Evolutionary conservation across 2,329 filamentous ascomycete species (phyloP).

Genomic region (Pestalotiopsis sp.): DNA sequence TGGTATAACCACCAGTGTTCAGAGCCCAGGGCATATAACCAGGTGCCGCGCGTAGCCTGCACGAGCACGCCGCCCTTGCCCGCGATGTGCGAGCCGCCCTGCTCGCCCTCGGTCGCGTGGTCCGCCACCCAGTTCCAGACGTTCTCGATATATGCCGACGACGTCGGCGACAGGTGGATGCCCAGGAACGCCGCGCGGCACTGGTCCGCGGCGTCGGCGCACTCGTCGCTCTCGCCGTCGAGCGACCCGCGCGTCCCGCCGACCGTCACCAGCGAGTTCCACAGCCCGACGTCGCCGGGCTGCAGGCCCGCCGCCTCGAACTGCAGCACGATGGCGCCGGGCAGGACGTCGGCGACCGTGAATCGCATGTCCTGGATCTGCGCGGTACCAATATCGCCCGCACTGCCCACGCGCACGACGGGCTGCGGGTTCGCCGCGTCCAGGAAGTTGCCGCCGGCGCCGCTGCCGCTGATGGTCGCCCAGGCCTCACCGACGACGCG

Average conservation of each 20-base stretch:
- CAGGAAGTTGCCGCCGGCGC: slow-evolving; percentile 51
- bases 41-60: slow-evolving; percentile 48
- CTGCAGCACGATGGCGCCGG: slow-evolving; percentile 63
- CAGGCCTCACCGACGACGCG: slow-evolving; percentile 57
- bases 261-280: slow-evolving; percentile 41
- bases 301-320: slow-evolving; percentile 37
- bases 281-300: slow-evolving; percentile 34
- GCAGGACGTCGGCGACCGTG: slow-evolving; percentile 60
- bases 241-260: slow-evolving; percentile 38
- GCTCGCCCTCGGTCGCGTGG: slow-evolving; percentile 50
- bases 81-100: slow-evolving; percentile 48
- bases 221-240: slow-evolving; percentile 27
- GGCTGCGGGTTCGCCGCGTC: slow-evolving; percentile 54
- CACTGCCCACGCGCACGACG: slow-evolving; percentile 60
- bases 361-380: slow-evolving; percentile 70
- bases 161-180: slow-evolving; percentile 48
- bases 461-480: slow-evolving; percentile 55
- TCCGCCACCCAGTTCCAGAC: slow-evolving; percentile 57
- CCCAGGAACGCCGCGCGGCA: slow-evolving; percentile 49
- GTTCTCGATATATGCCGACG: slow-evolving; percentile 57
- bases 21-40: slow-evolving; percentile 53
- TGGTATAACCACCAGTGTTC: slow-evolving; percentile 64
- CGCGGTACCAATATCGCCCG: slow-evolving; percentile 60
- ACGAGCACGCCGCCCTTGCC: slow-evolving; percentile 51
- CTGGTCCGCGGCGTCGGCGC: slow-evolving; percentile 34